Conservation (phyloP, 352 stramenopile genomes). For the Globisporangium iwayamae region DNA sequence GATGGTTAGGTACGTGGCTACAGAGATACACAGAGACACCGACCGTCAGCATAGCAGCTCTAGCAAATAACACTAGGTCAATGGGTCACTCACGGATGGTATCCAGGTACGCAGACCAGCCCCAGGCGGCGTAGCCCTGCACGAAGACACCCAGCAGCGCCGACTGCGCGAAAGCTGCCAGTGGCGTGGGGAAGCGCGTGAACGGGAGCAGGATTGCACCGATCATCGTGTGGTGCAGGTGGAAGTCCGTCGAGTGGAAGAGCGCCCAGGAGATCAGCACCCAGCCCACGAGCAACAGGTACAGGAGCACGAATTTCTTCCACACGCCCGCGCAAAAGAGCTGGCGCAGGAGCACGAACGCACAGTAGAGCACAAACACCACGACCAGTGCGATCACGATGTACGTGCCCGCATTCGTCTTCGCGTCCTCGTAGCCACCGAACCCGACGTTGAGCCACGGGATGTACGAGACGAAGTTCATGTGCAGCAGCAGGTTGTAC, state of each 20-base stretch:
- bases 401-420: conserved; percentile 58
- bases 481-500: conserved; percentile 68
- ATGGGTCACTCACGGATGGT: conserved; percentile 40
- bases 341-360: conserved; percentile 34
- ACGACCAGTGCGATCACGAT: conserved; percentile 41
- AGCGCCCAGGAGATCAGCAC: conserved; percentile 50
- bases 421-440: conserved; percentile 48
- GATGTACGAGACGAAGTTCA: conserved; percentile 70
- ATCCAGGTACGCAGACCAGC: conserved; percentile 67
- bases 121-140: conserved; percentile 74
- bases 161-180: conserved; percentile 55
- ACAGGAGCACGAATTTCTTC: conserved; percentile 33
- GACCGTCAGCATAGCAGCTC: not conserved
- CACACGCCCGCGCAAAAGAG: conserved; percentile 42
- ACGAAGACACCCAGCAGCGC: conserved; percentile 55
- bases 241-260: conserved; percentile 58
- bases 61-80: not conserved
- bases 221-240: conserved; percentile 77
- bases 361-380: conserved; percentile 28
- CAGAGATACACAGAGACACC: not conserved
- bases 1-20: conserved; percentile 70
- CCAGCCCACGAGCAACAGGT: conserved; percentile 23
- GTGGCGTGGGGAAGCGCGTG: conserved; percentile 55
- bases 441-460: conserved; percentile 74
- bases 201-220: conserved; percentile 59